These are phyloP conservation scores for Sporothrix humicola DNA, from an alignment of 2,329 filamentous ascomycete genomes.

Conservation along the genomic window DNA sequence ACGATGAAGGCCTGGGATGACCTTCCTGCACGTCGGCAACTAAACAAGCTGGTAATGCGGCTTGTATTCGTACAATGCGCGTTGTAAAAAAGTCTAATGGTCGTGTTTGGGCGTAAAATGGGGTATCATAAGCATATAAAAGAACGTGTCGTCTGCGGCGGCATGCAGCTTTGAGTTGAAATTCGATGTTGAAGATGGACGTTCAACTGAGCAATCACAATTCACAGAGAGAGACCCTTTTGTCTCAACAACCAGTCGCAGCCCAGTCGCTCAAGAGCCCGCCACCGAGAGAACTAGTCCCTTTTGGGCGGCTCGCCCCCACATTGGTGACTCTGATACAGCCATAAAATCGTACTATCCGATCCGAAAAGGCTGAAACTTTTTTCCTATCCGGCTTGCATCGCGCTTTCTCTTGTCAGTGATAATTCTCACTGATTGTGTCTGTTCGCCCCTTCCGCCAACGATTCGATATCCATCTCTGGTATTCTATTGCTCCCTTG, in stretches of 20 bases:
- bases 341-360: conserved; percentile 24
- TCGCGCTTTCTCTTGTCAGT: conserved; percentile 13
- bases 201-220: conserved; percentile 22
- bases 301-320: not conserved
- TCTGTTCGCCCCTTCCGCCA: conserved; percentile 22
- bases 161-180: not conserved
- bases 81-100: not conserved
- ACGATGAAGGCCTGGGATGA: not conserved
- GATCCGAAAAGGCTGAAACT: conserved; percentile 37
- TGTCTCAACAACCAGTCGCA: conserved; percentile 10
- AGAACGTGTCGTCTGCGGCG: conserved; percentile 24
- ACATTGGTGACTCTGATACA: not conserved
- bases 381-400: conserved; percentile 37
- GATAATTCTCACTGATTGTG: conserved; percentile 19
- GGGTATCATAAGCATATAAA: not conserved
- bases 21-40: not conserved
- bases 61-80: not conserved
- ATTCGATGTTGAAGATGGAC: not conserved
- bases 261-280: conserved; percentile 8
- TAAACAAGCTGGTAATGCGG: not conserved
- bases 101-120: not conserved
- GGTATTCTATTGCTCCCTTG: conserved; percentile 15
- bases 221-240: conserved; percentile 23
- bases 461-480: conserved; percentile 16
- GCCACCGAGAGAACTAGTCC: conserved; percentile 8